phyloP scores from a whole-genome alignment of 306 rosid genomes.

The Arachis stenosperma region DNA sequence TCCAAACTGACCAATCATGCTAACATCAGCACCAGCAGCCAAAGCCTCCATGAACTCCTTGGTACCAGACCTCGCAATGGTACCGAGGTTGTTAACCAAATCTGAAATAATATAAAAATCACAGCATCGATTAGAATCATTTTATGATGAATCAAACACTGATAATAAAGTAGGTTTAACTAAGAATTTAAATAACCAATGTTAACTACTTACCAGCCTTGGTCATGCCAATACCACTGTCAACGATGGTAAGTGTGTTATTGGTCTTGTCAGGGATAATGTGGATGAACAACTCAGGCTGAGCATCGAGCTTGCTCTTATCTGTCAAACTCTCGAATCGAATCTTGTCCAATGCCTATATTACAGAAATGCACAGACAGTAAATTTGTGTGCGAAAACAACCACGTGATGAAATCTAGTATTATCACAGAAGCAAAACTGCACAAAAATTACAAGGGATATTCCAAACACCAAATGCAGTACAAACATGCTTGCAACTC shows the following conservation, averaged over 20 bases:
- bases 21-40: slow-evolving; percentile 93
- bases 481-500: not conserved
- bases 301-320: slow-evolving; percentile 87
- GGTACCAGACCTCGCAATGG: slow-evolving; percentile 91
- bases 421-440: not conserved
- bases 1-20: slow-evolving; percentile 95
- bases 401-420: not conserved
- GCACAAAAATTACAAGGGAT: not conserved
- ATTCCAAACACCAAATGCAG: not conserved
- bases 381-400: too few species aligned
- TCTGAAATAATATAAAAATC: slow-evolving; percentile 38
- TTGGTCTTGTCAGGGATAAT: slow-evolving; percentile 81
- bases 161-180: not conserved
- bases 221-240: slow-evolving; percentile 95
- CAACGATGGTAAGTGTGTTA: slow-evolving; percentile 63
- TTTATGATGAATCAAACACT: not conserved
- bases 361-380: not conserved
- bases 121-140: not conserved
- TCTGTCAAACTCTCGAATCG: slow-evolving; percentile 83
- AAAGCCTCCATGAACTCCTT: slow-evolving; percentile 94
- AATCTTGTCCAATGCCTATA: slow-evolving; percentile 80
- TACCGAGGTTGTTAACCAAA: slow-evolving; percentile 91
- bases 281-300: slow-evolving; percentile 82
- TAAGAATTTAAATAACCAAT: not conserved
- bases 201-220: slow-evolving; percentile 72